Evolutionary conservation across 2,329 filamentous ascomycete species (phyloP), one percentile per base, ranked within the genome.

Genomic region (Phialophora expanda): DNA sequence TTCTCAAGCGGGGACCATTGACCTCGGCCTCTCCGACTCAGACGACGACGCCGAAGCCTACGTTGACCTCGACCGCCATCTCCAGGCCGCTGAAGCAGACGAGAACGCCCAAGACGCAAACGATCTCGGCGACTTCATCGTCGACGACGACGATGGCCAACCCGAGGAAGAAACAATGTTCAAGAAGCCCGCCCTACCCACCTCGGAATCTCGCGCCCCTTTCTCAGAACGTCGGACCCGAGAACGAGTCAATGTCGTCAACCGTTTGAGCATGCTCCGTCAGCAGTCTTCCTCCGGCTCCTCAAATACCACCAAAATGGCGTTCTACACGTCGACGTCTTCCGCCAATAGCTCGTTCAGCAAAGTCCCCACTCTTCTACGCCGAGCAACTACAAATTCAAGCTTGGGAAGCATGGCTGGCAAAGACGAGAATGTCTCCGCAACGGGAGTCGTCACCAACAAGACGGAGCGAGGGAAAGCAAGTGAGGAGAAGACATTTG

Each of bases 11-110:
- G 61, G 61, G 5, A 68, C 53, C 6, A 72, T 76, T 26, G 87
- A 90, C 51, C 85, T 86, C 28, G 83, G 86, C 64, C 72, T 77
- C 11, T 77, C 76, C 17, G 76, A 64, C 84, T 85, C 17, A 74
- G 79, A 69, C 67, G 73, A 41, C 12, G 73, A 71, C 44, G 73
- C 74, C 22, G 75, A 77, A 51, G 80, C 78, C 0, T 80, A 81
- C 24, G 76, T 77, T 30, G 78, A 82, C 63, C 69, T 75, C 30
- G 77, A 76, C 65, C 72, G 75, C 30, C 85, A 83, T n/a, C 82
- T 82, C 66, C 83, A 84, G 2, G 83, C 82, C 46, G 84, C 85
- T 50, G 81, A 81, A 7, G 82, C 81, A 9, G 82, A 85, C n/a
- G 81, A 84, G 44, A 78, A 78, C 11, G 81, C 81, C 8, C 86